Evolutionary conservation across 768 basidiomycete species (phyloP).

Genomic region (Xanthoconium purpureum): DNA sequence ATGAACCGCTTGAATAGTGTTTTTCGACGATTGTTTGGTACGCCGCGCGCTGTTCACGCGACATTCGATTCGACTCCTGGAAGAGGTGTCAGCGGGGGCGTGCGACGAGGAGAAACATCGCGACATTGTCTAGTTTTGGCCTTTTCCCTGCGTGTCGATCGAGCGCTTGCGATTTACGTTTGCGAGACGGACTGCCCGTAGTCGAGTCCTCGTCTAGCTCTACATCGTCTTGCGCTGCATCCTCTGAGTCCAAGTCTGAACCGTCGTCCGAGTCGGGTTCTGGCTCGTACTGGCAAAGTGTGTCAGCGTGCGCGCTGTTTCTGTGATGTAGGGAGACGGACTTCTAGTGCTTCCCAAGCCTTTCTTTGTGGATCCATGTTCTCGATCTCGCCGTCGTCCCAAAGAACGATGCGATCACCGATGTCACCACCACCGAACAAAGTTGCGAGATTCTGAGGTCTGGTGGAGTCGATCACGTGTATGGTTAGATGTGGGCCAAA

Average conservation of each 20-base stretch:
- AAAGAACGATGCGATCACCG: conserved; percentile 75
- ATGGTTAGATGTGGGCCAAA: conserved; percentile 62
- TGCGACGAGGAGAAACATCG: background rate
- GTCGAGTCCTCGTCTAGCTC: conserved; percentile 41
- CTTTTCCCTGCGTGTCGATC: conserved; percentile 51
- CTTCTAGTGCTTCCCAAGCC: conserved; percentile 83
- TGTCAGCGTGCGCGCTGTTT: conserved; percentile 5
- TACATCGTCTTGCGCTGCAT: conserved; percentile 41
- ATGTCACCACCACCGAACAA: conserved; percentile 71
- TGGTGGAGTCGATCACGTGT: conserved; percentile 92
- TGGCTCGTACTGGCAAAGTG: conserved; percentile 64
- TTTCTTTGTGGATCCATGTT: conserved; percentile 66
- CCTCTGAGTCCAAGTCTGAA: conserved; percentile 46
- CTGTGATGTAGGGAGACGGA: conserved; percentile 35
- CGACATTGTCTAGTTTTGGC: conserved; percentile 51
- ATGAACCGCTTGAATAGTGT: conserved; percentile 83
- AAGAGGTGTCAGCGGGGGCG: conserved; percentile 1
- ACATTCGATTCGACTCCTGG: conserved; percentile 55
- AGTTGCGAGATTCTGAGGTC: conserved; percentile 86
- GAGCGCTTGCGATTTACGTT: conserved; percentile 46
- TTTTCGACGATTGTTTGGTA: conserved; percentile 67
- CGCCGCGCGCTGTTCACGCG: conserved; percentile 65
- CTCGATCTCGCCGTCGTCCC: conserved; percentile 87
- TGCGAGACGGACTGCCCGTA: conserved; percentile 39
- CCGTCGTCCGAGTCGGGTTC: conserved; percentile 62